Evolutionary conservation across 495 filamentous ascomycete genomes (phyloP), one percentile per base, ranked within the genome.

Genomic region (Penicillium cataractarum): DNA sequence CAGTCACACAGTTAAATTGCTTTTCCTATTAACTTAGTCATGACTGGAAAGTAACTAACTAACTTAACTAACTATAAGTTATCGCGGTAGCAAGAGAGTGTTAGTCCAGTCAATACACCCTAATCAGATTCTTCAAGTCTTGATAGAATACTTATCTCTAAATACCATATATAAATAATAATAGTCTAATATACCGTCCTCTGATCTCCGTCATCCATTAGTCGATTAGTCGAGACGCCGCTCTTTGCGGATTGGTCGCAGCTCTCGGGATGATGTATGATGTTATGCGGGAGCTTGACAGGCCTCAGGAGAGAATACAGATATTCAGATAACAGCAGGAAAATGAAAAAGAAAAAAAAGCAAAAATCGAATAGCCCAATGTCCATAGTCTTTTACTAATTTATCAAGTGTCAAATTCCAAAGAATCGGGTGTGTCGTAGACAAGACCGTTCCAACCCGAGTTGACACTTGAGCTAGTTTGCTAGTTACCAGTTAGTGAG

Each of bases 261-360:
- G 24, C 46, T 50, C 46, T 50, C 46, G 46, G 46, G 46, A 50
- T 50, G 46, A 50, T 50, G 46, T 50, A 46, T 22, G 42, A 46
- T 46, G 8, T 22, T 15, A 27, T 50, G 46, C 46, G 46, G 46
- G 22, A 26, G 46, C 46, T 50, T 15, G 13, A 29, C 46, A 10
- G 46, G 19, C n/a, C n/a, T n/a, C n/a, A n/a, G 7, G 29, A 31
- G 29, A 31, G 29, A 31, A 7, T 4, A 7, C 29, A 3, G 4
- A 31, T 7, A 31, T 31, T 7, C 3, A 31, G 29, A 19, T 2
- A 9, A 21, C 2, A 46, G 12, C 17, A 9, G 13, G 2, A 24
- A 19, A n/a, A 42, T 42, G 13, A 46, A 46, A 0, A 21, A 46
- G 17, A 4, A 46, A 21, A 46, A 46, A 22, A 44, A 46, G n/a